Conservation (phyloP, 1,284 basidiomycete species). For the Moesziomyces globuligerus region DNA sequence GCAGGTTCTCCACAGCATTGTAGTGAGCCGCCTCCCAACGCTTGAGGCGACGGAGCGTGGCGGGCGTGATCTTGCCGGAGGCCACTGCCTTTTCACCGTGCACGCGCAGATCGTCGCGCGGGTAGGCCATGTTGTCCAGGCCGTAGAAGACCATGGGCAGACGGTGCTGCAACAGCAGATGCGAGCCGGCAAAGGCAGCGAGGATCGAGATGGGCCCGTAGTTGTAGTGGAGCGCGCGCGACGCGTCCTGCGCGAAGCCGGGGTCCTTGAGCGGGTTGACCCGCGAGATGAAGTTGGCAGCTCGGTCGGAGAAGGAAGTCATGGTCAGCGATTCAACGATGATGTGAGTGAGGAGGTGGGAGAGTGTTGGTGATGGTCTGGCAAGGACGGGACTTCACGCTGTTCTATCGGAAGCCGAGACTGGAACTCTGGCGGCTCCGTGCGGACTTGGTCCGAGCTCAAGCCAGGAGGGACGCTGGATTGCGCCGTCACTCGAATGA, state of each 20-base stretch:
- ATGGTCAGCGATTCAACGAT: constrained; percentile 5
- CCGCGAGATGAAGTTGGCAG: constrained; percentile 35
- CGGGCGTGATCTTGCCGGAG: constrained; percentile 40
- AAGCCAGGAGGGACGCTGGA: neutral
- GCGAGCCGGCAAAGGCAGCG: constrained; percentile 49
- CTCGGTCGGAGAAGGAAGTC: constrained; percentile 37
- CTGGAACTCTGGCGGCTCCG: too few relatives aligned
- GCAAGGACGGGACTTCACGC: neutral
- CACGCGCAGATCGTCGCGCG: constrained; percentile 35
- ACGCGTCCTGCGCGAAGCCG: constrained; percentile 28
- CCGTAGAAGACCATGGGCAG: constrained; percentile 43
- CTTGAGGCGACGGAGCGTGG: constrained; percentile 37
- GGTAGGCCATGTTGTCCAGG: constrained; percentile 47
- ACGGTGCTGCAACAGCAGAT: constrained; percentile 45
- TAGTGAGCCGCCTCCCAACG: constrained; percentile 53
- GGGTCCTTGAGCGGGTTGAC: constrained; percentile 47
- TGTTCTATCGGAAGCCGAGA: neutral
- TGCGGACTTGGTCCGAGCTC: constrained; percentile 1
- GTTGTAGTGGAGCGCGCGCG: constrained; percentile 33
- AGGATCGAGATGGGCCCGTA: constrained; percentile 49
- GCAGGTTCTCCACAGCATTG: constrained; percentile 45
- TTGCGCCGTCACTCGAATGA: constrained; percentile 9
- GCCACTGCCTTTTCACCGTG: constrained; percentile 42
- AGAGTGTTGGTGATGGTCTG: neutral
- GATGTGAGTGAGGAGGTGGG: neutral